Percentiles rank a stretch among this genome's conserved stretches.
Conservation (phyloP, 805 yeast species). For the Diddensiella caesifluorescens region DNA sequence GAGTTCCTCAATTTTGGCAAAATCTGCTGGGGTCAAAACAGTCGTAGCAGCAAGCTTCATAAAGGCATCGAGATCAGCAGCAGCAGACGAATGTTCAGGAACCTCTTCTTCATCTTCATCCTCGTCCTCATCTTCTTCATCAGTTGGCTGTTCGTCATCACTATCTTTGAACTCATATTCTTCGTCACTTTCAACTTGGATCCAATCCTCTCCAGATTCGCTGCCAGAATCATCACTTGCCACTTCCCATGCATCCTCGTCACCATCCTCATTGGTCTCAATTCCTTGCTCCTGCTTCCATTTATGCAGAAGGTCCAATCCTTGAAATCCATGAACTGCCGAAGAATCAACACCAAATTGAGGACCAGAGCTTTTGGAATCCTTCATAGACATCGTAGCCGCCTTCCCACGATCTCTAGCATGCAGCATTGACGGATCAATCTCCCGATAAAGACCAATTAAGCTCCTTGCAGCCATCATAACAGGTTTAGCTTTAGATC, state of each 20-base stretch:
- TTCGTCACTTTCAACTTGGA: constrained; percentile 74
- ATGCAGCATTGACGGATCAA: constrained; percentile 92
- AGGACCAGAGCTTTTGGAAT: constrained; percentile 35
- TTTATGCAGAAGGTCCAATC: constrained; percentile 80
- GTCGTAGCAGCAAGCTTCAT: constrained; percentile 63
- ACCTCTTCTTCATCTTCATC: constrained; percentile 36
- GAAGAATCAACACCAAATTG: constrained; percentile 67
- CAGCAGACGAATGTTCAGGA: constrained; percentile 20
- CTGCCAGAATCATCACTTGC: constrained; percentile 40
- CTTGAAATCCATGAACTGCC: constrained; percentile 72
- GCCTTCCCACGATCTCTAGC: constrained; percentile 89
- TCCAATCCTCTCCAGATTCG: constrained; percentile 90
- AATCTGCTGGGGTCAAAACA: constrained; percentile 95
- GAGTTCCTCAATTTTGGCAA: constrained; percentile 88
- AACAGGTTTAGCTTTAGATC: constrained; percentile 90
- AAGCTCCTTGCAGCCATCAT: constrained; percentile 90
- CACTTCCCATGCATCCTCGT: constrained; percentile 55
- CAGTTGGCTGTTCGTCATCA: constrained; percentile 43
- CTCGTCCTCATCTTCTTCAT: constrained; percentile 35
- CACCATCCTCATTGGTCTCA: constrained; percentile 55
- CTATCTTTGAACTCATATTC: constrained; percentile 56
- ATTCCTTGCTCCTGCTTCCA: constrained; percentile 67
- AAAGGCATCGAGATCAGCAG: constrained; percentile 32
- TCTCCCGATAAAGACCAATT: constrained; percentile 81
- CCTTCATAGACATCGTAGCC: constrained; percentile 77